Evolutionary conservation across 2,329 filamentous ascomycete genomes (phyloP).

Genomic region (Parascedosporium putredinis): DNA sequence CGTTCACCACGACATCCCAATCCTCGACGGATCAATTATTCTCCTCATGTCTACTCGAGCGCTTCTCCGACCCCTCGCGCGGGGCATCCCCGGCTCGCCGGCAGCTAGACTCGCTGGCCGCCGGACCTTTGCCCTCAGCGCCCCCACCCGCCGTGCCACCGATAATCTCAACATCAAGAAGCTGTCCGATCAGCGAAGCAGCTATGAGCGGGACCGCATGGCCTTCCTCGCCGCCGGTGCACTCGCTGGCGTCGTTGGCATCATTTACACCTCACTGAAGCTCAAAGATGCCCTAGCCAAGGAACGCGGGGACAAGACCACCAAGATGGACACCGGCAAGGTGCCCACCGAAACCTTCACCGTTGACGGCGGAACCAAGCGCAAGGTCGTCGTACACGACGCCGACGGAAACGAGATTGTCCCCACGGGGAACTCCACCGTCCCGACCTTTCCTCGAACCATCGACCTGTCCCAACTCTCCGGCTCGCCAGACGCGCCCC

Average conservation of each 20-base stretch:
- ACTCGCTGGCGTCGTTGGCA: conserved; percentile 37
- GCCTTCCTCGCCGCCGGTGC: conserved; percentile 42
- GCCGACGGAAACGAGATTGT: conserved; percentile 23
- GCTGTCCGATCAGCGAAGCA: conserved; percentile 33
- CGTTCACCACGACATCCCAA: background rate
- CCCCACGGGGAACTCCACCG: conserved; percentile 67
- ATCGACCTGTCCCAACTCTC: conserved; percentile 41
- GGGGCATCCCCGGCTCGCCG: conserved; percentile 9
- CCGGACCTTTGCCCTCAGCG: conserved; percentile 23
- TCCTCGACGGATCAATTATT: too few species aligned
- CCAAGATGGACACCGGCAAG: conserved; percentile 27
- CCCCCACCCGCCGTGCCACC: conserved; percentile 20
- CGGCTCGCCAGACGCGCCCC: conserved; percentile 21
- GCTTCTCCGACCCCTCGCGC: conserved; percentile 16
- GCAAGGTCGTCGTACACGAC: conserved; percentile 49
- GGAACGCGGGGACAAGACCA: conserved; percentile 23
- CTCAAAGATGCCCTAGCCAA: conserved; percentile 30
- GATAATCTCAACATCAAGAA: conserved; percentile 40
- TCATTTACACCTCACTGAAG: conserved; percentile 41
- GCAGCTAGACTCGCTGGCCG: conserved; percentile 12
- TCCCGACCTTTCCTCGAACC: conserved; percentile 67
- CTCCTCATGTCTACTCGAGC: conserved; percentile 21
- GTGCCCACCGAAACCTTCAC: conserved; percentile 35
- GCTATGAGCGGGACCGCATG: conserved; percentile 40
- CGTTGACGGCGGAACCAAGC: conserved; percentile 36